Conservation (phyloP, 192 early-diverging fungal genomes). For the Powellomyces hirtus region DNA sequence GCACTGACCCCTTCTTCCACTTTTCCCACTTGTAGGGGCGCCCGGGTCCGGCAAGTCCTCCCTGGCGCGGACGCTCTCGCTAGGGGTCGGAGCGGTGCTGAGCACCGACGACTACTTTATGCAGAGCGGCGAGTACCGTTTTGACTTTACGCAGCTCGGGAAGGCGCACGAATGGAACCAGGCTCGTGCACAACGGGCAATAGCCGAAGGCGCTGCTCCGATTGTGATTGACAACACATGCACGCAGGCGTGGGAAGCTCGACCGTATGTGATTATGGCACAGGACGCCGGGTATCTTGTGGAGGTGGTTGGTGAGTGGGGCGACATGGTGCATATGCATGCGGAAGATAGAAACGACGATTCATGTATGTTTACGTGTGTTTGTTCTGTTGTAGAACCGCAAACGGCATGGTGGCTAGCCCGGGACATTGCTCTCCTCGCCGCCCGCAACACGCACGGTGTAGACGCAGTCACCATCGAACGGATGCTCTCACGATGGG, state of each 20-base stretch:
- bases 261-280: slow-evolving; percentile 42
- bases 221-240: slow-evolving; percentile 57
- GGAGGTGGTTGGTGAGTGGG: slow-evolving; percentile 7
- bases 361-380: not conserved
- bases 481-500: slow-evolving; percentile 44
- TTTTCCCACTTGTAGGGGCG: too few relatives aligned
- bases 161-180: slow-evolving; percentile 48
- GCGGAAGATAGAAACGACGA: not conserved
- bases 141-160: slow-evolving; percentile 31
- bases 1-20: too few relatives aligned
- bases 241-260: slow-evolving; percentile 42
- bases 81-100: slow-evolving; percentile 9
- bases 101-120: slow-evolving; percentile 53
- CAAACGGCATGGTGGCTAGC: slow-evolving; percentile 42
- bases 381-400: slow-evolving; percentile 28
- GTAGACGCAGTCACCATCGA: slow-evolving; percentile 37
- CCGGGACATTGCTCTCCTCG: slow-evolving; percentile 33
- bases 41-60: slow-evolving; percentile 52
- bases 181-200: slow-evolving; percentile 22
- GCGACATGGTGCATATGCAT: not conserved
- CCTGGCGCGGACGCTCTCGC: slow-evolving; percentile 25
- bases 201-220: slow-evolving; percentile 19
- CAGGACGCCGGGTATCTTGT: slow-evolving; percentile 31
- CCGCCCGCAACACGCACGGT: slow-evolving; percentile 37
- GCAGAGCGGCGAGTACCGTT: slow-evolving; percentile 26